Evolutionary conservation across 352 stramenopile genomes (phyloP), one percentile per base, ranked within the genome.

Genomic region (Phytophthora capsici): DNA sequence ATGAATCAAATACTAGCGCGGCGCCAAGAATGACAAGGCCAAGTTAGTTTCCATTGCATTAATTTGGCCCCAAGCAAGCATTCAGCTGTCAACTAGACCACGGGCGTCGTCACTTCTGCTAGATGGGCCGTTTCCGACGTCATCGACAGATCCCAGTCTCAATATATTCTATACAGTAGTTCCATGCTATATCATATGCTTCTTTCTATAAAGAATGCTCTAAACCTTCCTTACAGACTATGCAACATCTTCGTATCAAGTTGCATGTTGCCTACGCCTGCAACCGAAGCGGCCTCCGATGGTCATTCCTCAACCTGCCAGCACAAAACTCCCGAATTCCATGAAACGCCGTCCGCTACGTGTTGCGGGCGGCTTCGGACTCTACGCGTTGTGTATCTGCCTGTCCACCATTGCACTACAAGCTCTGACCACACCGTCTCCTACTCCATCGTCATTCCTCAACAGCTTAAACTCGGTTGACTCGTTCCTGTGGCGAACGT

Each of bases 281-380:
- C 48, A 66, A 53, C 37, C 22, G 30, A 22, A 40, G 25, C 25
- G 38, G 36, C 36, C 36, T 41, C 36, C 4, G 36, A 20, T 41
- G 36, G 36, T 41, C 53, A 67, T 67, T 65, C 40, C 36, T 28
- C 26, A 53, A 52, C 46, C 17, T 36, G 16, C 45, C 28, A 60
- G 14, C 43, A 20, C n/a, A 9, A 34, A 34, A 28, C 28, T 34
- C 8, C 22, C 6, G 22, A 56, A 14, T 45, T 7, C 34, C 26
- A 75, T 79, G 71, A 75, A 79, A 62, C 66, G 71, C 25, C 62
- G 60, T 32, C 62, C 65, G 2, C 49, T 66, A 12, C 49, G 60
- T 36, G n/a, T 45, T n/a, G 44, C 36, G 7, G 43, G 56, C 16
- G 25, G 65, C 30, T 68, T 72, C 41, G 48, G 63, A 20, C 40